These are phyloP conservation scores for Ogataea allantospora DNA, from an alignment of 805 yeast species.

Conservation along the genomic window DNA sequence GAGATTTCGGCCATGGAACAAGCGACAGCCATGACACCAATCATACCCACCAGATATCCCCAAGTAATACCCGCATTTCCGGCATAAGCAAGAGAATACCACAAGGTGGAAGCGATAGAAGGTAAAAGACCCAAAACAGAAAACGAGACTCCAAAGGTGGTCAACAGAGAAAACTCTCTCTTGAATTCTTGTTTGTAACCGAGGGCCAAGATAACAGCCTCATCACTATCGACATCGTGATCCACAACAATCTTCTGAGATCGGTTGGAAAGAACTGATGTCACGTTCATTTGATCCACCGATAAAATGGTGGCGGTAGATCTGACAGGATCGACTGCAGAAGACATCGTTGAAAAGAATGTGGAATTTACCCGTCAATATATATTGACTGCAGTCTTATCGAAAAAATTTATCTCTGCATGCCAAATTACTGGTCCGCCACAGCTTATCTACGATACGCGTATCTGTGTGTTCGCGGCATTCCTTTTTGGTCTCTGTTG, in stretches of 20 bases:
- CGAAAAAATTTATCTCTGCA: not conserved
- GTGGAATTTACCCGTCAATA: not conserved
- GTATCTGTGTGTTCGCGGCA: no score
- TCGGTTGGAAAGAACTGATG: conserved; percentile 27
- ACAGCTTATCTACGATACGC: no score
- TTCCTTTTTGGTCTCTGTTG: not conserved
- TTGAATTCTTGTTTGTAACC: conserved; percentile 65
- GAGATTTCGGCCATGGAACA: conserved; percentile 62
- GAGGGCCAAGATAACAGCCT: conserved; percentile 52
- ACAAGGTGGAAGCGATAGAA: conserved; percentile 60
- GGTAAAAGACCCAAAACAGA: conserved; percentile 63
- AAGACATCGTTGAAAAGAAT: conserved; percentile 2
- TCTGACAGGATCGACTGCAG: conserved; percentile 19
- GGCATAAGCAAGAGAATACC: conserved; percentile 56
- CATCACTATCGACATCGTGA: conserved; percentile 47
- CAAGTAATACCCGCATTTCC: conserved; percentile 65
- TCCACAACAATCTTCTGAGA: conserved; percentile 36
- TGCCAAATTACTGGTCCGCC: no score
- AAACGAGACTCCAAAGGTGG: conserved; percentile 62
- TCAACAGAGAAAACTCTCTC: conserved; percentile 55
- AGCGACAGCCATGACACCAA: conserved; percentile 56
- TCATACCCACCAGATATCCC: conserved; percentile 54
- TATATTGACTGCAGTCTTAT: not conserved
- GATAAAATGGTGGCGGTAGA: conserved; percentile 31
- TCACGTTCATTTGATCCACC: conserved; percentile 28